phyloP scores from a whole-genome alignment of 2,329 filamentous ascomycete species.

The Hymenoscyphus linearis region DNA sequence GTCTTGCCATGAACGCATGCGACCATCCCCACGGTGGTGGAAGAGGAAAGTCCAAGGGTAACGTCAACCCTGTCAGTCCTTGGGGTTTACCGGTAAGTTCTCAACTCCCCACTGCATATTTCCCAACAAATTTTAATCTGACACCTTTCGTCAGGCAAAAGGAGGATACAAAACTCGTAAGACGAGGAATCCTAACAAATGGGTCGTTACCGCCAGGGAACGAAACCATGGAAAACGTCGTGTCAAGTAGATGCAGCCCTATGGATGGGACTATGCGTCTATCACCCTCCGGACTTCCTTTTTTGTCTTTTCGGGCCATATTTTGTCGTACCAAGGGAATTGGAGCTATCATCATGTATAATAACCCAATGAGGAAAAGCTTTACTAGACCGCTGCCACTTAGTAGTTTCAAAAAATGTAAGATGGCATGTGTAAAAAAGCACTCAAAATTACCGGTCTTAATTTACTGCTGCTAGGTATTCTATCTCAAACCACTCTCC shows the following conservation, averaged over 20 bases:
- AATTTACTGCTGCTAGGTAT: background rate
- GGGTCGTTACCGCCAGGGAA: conserved; percentile 75
- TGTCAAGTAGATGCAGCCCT: conserved; percentile 45
- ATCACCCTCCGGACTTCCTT: background rate
- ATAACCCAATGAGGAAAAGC: background rate
- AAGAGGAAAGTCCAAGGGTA: conserved; percentile 98
- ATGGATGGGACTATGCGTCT: background rate
- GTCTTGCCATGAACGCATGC: conserved; percentile 96
- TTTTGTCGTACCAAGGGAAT: background rate
- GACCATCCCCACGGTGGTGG: conserved; percentile 99
- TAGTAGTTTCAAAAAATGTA: background rate
- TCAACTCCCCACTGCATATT: background rate
- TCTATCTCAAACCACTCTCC: too few relatives aligned
- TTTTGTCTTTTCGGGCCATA: background rate
- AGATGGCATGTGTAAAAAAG: conserved; percentile 1
- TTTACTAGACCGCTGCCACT: background rate
- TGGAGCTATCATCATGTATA: background rate
- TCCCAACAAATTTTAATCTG: background rate
- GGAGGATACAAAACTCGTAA: conserved; percentile 87
- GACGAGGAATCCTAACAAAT: conserved; percentile 86
- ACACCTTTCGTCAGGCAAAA: conserved; percentile 53
- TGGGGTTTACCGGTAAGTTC: conserved; percentile 88
- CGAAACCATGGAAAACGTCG: conserved; percentile 90
- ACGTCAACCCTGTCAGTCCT: conserved; percentile 87
- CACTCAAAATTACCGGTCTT: background rate